Evolutionary conservation across 768 basidiomycete species (phyloP).

Genomic region (Trametes elegans): DNA sequence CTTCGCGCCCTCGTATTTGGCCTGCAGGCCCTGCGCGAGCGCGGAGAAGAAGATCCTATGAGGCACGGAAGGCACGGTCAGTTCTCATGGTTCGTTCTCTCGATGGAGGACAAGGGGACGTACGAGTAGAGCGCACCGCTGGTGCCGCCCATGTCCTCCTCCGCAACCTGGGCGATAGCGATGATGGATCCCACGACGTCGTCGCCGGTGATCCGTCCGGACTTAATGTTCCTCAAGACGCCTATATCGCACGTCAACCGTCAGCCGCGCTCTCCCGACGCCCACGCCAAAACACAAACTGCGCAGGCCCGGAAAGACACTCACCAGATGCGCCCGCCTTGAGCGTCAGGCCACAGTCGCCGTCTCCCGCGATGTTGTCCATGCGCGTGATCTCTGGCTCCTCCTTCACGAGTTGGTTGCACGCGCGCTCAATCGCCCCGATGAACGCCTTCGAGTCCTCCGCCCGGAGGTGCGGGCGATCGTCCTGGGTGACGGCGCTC

Average conservation of each 20-base stretch:
- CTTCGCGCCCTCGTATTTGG: constrained; percentile 30
- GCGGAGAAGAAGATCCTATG: constrained; percentile 87
- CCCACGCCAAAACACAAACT: background rate
- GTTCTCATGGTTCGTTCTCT: background rate
- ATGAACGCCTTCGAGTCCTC: constrained; percentile 51
- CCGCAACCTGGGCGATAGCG: constrained; percentile 68
- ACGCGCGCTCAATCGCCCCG: constrained; percentile 54
- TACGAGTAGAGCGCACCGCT: constrained; percentile 90
- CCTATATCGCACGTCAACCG: constrained; percentile 37
- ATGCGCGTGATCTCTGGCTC: constrained; percentile 90
- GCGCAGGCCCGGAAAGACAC: constrained; percentile 12
- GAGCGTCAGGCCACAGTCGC: constrained; percentile 69
- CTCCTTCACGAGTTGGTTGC: constrained; percentile 63
- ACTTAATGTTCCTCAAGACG: constrained; percentile 55
- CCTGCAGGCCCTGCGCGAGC: constrained; percentile 69
- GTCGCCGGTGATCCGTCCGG: constrained; percentile 55
- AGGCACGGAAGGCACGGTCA: background rate
- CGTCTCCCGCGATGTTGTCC: constrained; percentile 93
- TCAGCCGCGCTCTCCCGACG: too few species aligned
- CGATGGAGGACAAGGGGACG: constrained; percentile 31
- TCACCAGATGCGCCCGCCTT: constrained; percentile 74
- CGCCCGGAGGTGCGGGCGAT: constrained; percentile 31
- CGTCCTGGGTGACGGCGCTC: constrained; percentile 2
- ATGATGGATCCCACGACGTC: constrained; percentile 67
- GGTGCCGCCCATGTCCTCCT: constrained; percentile 89